Conservation (phyloP, 176 grass and related monocot species). For the Carex kokanica region DNA sequence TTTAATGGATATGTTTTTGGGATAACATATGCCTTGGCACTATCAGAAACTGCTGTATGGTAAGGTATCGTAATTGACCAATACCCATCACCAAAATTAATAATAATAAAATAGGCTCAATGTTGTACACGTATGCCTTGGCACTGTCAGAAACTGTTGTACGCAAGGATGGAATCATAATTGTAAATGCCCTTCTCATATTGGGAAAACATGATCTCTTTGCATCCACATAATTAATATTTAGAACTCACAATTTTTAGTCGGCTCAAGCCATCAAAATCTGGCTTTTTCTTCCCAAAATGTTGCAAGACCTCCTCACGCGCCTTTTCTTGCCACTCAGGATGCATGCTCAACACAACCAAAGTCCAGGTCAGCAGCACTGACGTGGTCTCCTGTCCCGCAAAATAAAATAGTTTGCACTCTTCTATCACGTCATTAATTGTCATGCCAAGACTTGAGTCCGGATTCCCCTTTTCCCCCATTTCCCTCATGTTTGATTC, state of each 20-base stretch:
- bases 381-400: slow-evolving; percentile 67
- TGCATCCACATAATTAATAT: background rate
- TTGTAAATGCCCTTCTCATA: too few relatives aligned
- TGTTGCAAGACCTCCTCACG: too few relatives aligned
- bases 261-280: slow-evolving; percentile 47
- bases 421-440: slow-evolving; percentile 66
- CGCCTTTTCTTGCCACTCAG: slow-evolving; percentile 60
- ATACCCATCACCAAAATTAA: background rate
- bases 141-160: too few relatives aligned
- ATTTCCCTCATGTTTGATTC: slow-evolving; percentile 52
- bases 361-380: slow-evolving; percentile 80
- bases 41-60: background rate
- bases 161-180: too few relatives aligned
- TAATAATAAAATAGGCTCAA: background rate
- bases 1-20: background rate
- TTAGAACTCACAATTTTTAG: slow-evolving; percentile 46
- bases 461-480: slow-evolving; percentile 26
- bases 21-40: background rate
- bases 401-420: slow-evolving; percentile 93
- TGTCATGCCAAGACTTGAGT: slow-evolving; percentile 42
- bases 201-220: background rate
- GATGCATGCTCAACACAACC: slow-evolving; percentile 66
- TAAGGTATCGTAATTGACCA: background rate
- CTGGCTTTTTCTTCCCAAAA: slow-evolving; percentile 44
- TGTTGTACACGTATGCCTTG: too few relatives aligned